These are phyloP conservation scores for Noccaea caerulescens DNA, from an alignment of 345 rosid genomes.

Conservation along the genomic window DNA sequence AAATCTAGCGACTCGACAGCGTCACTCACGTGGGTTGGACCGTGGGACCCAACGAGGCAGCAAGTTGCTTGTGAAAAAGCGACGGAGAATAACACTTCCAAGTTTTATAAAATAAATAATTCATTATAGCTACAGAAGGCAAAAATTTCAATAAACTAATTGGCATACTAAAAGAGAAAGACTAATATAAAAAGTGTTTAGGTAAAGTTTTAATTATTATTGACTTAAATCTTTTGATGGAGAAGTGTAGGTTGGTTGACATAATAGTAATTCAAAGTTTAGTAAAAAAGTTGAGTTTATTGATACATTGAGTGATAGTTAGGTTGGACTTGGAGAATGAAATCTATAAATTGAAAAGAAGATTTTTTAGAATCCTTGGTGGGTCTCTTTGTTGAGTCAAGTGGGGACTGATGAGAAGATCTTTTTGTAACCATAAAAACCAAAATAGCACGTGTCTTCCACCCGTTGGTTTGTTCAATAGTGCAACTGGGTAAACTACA, in stretches of 20 bases:
- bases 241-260: neutral
- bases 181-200: slow-evolving; percentile 6
- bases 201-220: slow-evolving; percentile 10
- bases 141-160: neutral
- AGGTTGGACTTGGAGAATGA: slow-evolving; percentile 33
- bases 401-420: slow-evolving; percentile 31
- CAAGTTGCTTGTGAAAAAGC: slow-evolving; percentile 44
- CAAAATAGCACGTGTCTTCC: slow-evolving; percentile 20
- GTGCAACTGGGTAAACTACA: neutral
- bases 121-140: neutral
- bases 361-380: slow-evolving; percentile 37
- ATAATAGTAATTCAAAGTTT: neutral
- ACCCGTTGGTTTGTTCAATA: neutral
- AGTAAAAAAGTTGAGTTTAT: neutral
- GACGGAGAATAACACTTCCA: slow-evolving; percentile 33
- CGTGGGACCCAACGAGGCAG: slow-evolving; percentile 32
- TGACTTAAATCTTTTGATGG: slow-evolving; percentile 9
- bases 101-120: neutral
- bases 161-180: neutral
- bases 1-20: slow-evolving; percentile 42
- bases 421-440: slow-evolving; percentile 11
- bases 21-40: slow-evolving; percentile 45
- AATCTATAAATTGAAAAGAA: slow-evolving; percentile 38
- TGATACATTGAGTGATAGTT: slow-evolving; percentile 28
- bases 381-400: slow-evolving; percentile 27